Percentiles rank a stretch among this genome's conserved stretches.
phyloP scores from a whole-genome alignment of 805 yeast genomes.

The Candida taoyuanica region DNA sequence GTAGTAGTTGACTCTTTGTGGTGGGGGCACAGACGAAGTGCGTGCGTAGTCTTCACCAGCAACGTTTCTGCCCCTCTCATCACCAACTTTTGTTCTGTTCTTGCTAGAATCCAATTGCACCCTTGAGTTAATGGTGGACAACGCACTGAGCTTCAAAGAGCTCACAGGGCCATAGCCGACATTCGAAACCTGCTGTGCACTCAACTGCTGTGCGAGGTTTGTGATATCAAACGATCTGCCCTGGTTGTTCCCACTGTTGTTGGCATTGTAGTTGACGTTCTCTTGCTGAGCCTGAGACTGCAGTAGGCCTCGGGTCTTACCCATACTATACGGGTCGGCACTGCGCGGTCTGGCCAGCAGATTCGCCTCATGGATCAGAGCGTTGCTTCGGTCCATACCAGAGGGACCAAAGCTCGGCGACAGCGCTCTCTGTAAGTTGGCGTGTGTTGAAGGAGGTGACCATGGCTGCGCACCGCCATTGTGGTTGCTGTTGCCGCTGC shows the following conservation, averaged over 20 bases:
- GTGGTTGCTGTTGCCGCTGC: slow-evolving; percentile 36
- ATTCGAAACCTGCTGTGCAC: slow-evolving; percentile 14
- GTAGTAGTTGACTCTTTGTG: slow-evolving; percentile 23
- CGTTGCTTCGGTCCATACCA: slow-evolving; percentile 12
- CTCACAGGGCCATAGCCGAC: slow-evolving; percentile 27
- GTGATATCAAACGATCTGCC: slow-evolving; percentile 24
- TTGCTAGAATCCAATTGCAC: slow-evolving; percentile 35
- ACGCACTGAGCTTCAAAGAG: slow-evolving; percentile 60
- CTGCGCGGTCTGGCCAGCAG: slow-evolving; percentile 35
- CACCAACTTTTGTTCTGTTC: slow-evolving; percentile 24
- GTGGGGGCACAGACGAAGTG: slow-evolving; percentile 25
- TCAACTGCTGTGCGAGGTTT: slow-evolving; percentile 26
- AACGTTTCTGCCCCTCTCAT: slow-evolving; percentile 17
- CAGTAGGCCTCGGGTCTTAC: too few species aligned
- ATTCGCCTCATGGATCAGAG: slow-evolving; percentile 24
- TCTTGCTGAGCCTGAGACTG: too few species aligned
- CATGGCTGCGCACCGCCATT: too few species aligned
- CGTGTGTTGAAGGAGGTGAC: slow-evolving; percentile 25
- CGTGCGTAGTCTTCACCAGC: slow-evolving; percentile 9
- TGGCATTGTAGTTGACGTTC: too few species aligned
- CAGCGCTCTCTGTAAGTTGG: slow-evolving; percentile 29
- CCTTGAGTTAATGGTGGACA: slow-evolving; percentile 58
- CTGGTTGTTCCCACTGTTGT: slow-evolving; percentile 2
- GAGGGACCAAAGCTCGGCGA: slow-evolving; percentile 22
- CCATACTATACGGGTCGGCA: slow-evolving; percentile 34